Conservation (phyloP, 2,329 filamentous ascomycete species). For the Cladophialophora immunda region DNA sequence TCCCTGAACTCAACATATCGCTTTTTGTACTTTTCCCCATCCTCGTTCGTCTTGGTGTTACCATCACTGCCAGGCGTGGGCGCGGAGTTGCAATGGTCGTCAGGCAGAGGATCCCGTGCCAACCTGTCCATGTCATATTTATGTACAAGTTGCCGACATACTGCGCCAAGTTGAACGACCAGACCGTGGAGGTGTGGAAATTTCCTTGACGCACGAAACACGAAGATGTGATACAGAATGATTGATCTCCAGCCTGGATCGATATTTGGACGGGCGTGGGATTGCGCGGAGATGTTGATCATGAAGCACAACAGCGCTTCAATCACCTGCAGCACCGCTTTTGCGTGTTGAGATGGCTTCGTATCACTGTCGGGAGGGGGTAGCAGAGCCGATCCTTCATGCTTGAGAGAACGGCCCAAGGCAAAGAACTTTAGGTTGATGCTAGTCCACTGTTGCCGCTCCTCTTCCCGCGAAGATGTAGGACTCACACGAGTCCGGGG, state of each 20-base stretch:
- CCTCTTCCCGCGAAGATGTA: slow-evolving; percentile 44
- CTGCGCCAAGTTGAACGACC: slow-evolving; percentile 56
- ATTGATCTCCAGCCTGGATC: slow-evolving; percentile 58
- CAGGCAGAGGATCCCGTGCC: slow-evolving; percentile 50
- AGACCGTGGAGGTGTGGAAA: slow-evolving; percentile 55
- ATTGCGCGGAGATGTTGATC: slow-evolving; percentile 55
- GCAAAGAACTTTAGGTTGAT: slow-evolving; percentile 53
- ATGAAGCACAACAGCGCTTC: slow-evolving; percentile 59
- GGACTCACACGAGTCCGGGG: slow-evolving; percentile 31
- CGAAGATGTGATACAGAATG: slow-evolving; percentile 57
- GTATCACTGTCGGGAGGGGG: slow-evolving; percentile 43
- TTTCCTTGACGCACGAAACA: slow-evolving; percentile 49
- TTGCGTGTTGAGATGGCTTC: slow-evolving; percentile 41
- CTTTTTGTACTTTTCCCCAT: slow-evolving; percentile 49
- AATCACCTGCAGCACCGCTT: slow-evolving; percentile 41
- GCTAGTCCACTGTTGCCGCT: slow-evolving; percentile 53
- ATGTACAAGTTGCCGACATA: slow-evolving; percentile 57
- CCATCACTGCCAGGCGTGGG: slow-evolving; percentile 57
- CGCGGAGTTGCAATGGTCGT: slow-evolving; percentile 48
- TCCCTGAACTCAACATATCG: slow-evolving; percentile 51
- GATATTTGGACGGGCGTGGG: slow-evolving; percentile 48
- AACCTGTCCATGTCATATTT: slow-evolving; percentile 55
- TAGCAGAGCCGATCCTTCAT: slow-evolving; percentile 47
- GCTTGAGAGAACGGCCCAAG: slow-evolving; percentile 57
- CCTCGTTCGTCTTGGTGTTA: slow-evolving; percentile 45